Percentiles rank a stretch among this genome's conserved stretches.
Evolutionary conservation across 179 eudicot genomes (phyloP).

Genomic region (Beta corolliflora): DNA sequence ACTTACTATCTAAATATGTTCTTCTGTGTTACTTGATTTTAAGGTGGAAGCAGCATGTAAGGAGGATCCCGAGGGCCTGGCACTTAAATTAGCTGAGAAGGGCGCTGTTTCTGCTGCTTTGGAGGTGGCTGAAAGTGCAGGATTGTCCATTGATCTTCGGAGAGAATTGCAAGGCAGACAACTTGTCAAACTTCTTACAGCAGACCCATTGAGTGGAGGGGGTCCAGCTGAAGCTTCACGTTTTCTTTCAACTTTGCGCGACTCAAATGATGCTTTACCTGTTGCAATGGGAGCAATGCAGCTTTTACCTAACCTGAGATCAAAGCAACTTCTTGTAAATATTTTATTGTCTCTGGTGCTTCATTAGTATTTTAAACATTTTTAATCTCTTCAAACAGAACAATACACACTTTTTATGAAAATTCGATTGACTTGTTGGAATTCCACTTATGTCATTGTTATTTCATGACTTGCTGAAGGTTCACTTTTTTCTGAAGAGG

Average conservation of each 20-base stretch:
- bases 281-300: constrained; percentile 99
- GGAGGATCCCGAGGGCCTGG: constrained; percentile 97
- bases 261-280: constrained; percentile 90
- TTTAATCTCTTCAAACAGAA: not conserved
- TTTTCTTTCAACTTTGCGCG: constrained; percentile 90
- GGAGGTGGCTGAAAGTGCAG: constrained; percentile 97
- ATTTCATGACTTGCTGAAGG: constrained; percentile 45
- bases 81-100: constrained; percentile 91
- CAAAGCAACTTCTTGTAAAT: constrained; percentile 97
- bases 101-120: constrained; percentile 99
- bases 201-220: constrained; percentile 96
- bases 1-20: not conserved
- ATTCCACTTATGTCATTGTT: not conserved
- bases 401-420: not conserved
- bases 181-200: constrained; percentile 95
- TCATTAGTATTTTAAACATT: not conserved
- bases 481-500: constrained; percentile 96
- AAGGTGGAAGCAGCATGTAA: constrained; percentile 91
- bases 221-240: constrained; percentile 99
- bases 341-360: constrained; percentile 16
- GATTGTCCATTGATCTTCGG: constrained; percentile 81
- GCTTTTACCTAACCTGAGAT: constrained; percentile 87
- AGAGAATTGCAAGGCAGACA: constrained; percentile 97
- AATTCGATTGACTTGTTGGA: not conserved
- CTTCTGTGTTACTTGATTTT: constrained; percentile 7